A percentile compares a stretch with the other conserved stretches of the same genome.
Evolutionary conservation across 768 basidiomycete species (phyloP).

Genomic region (Nevesoporus exiguus): DNA sequence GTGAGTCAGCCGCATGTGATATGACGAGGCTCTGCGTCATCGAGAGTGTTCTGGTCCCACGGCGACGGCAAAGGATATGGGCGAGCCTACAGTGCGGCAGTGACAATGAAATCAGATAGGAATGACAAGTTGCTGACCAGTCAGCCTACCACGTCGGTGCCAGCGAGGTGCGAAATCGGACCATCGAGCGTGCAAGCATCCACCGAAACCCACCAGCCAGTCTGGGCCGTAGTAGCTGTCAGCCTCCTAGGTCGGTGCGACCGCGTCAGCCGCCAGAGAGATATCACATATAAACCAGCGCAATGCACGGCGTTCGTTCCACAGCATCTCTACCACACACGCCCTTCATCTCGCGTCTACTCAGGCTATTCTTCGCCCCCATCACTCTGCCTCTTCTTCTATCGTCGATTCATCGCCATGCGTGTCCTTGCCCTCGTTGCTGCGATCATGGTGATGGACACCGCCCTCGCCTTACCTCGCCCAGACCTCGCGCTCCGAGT

Average conservation of each 20-base stretch:
- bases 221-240: conserved; percentile 1
- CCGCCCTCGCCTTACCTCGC: conserved; percentile 21
- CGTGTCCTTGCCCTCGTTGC: conserved; percentile 21
- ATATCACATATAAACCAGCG: conserved; percentile 14
- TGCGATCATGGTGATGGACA: conserved; percentile 24
- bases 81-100: neutral
- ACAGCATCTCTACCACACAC: conserved; percentile 2
- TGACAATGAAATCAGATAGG: neutral
- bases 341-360: neutral
- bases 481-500: conserved; percentile 22
- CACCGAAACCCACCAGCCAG: neutral
- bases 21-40: neutral
- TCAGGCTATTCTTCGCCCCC: conserved; percentile 10
- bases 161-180: neutral
- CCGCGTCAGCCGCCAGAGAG: conserved; percentile 23
- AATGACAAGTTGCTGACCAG: no score
- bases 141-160: neutral
- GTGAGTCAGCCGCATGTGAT: neutral
- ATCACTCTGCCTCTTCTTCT: conserved; percentile 2
- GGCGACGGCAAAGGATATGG: neutral
- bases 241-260: conserved; percentile 13
- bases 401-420: conserved; percentile 25
- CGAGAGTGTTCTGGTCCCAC: neutral
- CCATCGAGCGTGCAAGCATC: neutral
- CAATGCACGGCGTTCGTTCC: neutral